These are phyloP conservation scores for Aphanomyces cochlioides DNA, from an alignment of 352 stramenopile genomes.

Conservation along the genomic window DNA sequence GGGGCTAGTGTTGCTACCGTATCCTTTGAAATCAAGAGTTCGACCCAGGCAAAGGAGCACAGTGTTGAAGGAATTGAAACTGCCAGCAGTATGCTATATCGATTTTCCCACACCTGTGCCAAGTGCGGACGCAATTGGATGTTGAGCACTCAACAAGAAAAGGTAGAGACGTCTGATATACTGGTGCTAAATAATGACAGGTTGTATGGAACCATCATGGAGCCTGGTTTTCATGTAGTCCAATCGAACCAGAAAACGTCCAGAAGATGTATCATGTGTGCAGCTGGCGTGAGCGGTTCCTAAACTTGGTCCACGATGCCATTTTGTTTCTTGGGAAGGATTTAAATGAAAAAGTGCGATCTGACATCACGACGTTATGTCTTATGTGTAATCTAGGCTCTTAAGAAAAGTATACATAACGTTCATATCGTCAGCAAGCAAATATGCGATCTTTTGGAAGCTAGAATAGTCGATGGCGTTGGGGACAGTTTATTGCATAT, in stretches of 20 bases:
- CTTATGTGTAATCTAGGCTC: neutral
- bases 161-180: neutral
- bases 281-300: constrained; percentile 17
- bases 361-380: neutral
- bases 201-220: constrained; percentile 12
- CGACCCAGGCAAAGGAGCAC: neutral
- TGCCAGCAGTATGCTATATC: constrained; percentile 1
- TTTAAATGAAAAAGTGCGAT: neutral
- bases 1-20: neutral
- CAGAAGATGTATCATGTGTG: constrained; percentile 26
- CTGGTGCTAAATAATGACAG: neutral
- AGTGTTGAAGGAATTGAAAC: neutral
- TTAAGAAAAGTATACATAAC: constrained; percentile 10
- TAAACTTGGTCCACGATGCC: constrained; percentile 13
- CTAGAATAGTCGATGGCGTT: neutral
- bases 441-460: constrained; percentile 27
- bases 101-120: neutral
- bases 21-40: constrained; percentile 1
- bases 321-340: neutral
- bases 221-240: constrained; percentile 1
- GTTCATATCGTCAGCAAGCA: constrained; percentile 2
- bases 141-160: neutral
- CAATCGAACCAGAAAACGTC: neutral
- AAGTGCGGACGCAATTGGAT: neutral
- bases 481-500: constrained; percentile 6